phyloP scores from a whole-genome alignment of 225 moss, liverwort and hornwort genomes.

The Thuidium tamariscinum region DNA sequence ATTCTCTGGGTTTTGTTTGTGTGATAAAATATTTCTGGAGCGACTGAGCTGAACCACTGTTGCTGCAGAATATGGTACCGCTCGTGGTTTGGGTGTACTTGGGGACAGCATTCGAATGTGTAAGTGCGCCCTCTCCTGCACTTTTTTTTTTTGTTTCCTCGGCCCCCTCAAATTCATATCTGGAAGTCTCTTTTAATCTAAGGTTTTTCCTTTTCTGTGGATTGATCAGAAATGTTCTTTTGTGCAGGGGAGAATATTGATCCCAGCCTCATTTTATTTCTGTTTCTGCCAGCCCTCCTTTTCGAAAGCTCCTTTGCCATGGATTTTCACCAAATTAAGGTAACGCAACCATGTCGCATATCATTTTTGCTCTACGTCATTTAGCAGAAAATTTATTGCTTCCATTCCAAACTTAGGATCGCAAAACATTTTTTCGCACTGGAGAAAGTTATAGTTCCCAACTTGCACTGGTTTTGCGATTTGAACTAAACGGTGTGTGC shows the following conservation, averaged over 20 bases:
- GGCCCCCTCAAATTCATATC: background rate
- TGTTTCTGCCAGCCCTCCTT: conserved; percentile 96
- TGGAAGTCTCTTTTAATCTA: background rate
- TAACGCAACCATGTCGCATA: background rate
- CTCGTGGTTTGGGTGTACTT: conserved; percentile 57
- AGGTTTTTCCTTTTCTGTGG: background rate
- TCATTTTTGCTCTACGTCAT: background rate
- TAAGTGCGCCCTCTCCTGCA: conserved; percentile 11
- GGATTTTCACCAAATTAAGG: conserved; percentile 93
- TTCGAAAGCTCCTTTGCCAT: conserved; percentile 96
- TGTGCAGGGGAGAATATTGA: conserved; percentile 77
- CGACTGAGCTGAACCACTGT: background rate
- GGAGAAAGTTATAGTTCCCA: background rate
- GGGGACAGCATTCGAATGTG: conserved; percentile 86
- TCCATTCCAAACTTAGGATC: background rate
- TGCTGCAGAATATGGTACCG: conserved; percentile 79
- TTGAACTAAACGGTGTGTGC: background rate
- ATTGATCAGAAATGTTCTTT: background rate
- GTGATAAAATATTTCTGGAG: background rate
- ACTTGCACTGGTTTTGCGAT: background rate
- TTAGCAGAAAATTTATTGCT: background rate
- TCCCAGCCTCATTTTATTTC: conserved; percentile 69
- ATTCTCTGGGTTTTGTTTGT: background rate
- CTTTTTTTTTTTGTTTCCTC: background rate
- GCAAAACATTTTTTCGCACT: background rate